Base-by-base conservation (phyloP, 2,329 filamentous ascomycete genomes). In the Thielaviopsis populi region DNA sequence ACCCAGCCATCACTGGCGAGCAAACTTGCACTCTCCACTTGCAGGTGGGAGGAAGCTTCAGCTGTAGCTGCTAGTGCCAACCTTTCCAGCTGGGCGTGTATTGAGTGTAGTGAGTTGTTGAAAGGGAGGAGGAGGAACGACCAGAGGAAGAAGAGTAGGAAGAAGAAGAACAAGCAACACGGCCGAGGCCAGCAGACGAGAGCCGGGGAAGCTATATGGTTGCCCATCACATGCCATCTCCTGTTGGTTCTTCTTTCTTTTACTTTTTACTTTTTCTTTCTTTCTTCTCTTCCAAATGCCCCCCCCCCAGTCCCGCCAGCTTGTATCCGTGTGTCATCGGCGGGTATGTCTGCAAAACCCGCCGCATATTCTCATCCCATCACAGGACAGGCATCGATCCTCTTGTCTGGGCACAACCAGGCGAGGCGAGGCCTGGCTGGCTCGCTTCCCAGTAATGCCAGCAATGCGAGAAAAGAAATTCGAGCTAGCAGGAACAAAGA, bases 41-140 rank as follows among this genome's bases (percentile, higher is more conserved):
- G 24, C 17, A 56, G 15, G 5, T 33, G 24, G 50, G 15, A 56
- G 50, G 50, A 56, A n/a, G 50, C 50, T 56, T 56, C 50, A 56
- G 50, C 50, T 56, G 5, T 4, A 56, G 50, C 27, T 37, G 50
- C 50, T 56, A 56, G 50, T 56, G 50, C 50, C 50, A 56, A 56
- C 50, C 27, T 33, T 56, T 56, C 50, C 50, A 56, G 50, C 50
- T 56, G 50, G 50, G 50, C 27, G 50, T 56, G 50, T 33, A 56
- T 2, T 56, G 24, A 30, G 24, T n/a, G n/a, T n/a, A n/a, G n/a
- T n/a, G n/a, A n/a, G n/a, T n/a, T n/a, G n/a, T n/a, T n/a, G n/a
- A n/a, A 27, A 30, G 8, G 13, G 1, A 56, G 15, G 24, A n/a
- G 6, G 22, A 33, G 27, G 11, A 15, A 56, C 17, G 24, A 56